Evolutionary conservation across 1,284 basidiomycete species (phyloP).

Genomic region (Ceratobasidium sp.): DNA sequence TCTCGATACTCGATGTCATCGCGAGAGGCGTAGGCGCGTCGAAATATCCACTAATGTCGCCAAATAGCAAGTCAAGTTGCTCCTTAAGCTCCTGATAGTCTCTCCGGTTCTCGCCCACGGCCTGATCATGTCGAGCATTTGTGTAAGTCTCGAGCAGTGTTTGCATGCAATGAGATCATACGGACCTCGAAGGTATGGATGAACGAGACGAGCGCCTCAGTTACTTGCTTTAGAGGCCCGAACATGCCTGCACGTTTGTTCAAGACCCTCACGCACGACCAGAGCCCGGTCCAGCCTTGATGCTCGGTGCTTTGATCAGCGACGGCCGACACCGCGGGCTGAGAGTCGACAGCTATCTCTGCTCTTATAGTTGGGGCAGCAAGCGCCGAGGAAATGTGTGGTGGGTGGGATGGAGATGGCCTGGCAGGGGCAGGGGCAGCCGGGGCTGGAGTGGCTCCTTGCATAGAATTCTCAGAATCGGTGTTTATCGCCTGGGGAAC

Average conservation of each 20-base stretch:
- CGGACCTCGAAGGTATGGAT: slow-evolving; percentile 3
- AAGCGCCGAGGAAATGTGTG: too few species aligned
- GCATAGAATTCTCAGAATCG: too few species aligned
- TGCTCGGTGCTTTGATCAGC: too few species aligned
- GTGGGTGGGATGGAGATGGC: too few species aligned
- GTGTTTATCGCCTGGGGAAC: too few species aligned
- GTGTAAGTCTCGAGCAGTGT: too few species aligned
- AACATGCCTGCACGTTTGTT: background rate
- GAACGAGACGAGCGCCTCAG: background rate
- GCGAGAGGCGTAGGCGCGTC: background rate
- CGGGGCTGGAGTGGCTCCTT: too few species aligned
- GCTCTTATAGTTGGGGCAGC: too few species aligned
- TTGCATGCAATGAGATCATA: too few species aligned
- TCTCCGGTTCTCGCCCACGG: background rate
- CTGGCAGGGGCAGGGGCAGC: too few species aligned
- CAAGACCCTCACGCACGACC: background rate
- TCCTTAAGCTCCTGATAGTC: background rate
- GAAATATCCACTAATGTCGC: background rate
- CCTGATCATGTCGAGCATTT: background rate
- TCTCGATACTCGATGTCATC: background rate
- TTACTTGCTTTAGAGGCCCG: slow-evolving; percentile 7
- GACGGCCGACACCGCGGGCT: too few species aligned
- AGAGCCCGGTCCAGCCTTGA: background rate
- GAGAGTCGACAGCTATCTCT: too few species aligned
- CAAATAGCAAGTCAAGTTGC: background rate